These are phyloP conservation scores for Fusarium pseudograminearum DNA, from an alignment of 2,329 filamentous ascomycete species.

Conservation along the genomic window DNA sequence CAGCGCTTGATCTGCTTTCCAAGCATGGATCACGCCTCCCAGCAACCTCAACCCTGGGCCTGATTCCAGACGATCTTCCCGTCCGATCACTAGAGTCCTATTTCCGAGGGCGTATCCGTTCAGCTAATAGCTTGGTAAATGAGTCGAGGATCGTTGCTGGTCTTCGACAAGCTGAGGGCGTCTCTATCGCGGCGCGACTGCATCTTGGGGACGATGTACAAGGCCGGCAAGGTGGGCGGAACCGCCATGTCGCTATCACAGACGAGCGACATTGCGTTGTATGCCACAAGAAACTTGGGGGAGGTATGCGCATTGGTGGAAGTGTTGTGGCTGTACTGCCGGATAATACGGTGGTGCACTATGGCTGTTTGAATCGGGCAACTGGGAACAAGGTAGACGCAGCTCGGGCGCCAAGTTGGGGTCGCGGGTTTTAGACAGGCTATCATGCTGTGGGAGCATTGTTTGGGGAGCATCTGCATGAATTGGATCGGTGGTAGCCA, in stretches of 20 bases:
- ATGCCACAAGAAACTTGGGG: conserved; percentile 92
- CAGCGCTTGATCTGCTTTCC: conserved; percentile 88
- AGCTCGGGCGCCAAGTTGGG: conserved; percentile 52
- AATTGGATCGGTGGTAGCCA: conserved; percentile 41
- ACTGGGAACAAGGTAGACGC: conserved; percentile 53
- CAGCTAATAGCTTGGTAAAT: conserved; percentile 84
- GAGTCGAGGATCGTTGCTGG: conserved; percentile 82
- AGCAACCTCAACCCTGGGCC: conserved; percentile 83
- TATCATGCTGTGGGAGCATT: conserved; percentile 27
- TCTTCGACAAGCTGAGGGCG: conserved; percentile 81
- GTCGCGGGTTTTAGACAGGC: conserved; percentile 52
- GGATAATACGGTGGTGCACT: conserved; percentile 84
- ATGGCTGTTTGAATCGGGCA: conserved; percentile 76
- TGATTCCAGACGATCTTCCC: conserved; percentile 85
- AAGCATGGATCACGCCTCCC: conserved; percentile 93
- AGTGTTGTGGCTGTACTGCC: conserved; percentile 92
- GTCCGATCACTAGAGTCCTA: conserved; percentile 87
- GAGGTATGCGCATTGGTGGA: conserved; percentile 84
- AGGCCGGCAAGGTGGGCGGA: conserved; percentile 65
- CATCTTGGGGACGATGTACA: conserved; percentile 76
- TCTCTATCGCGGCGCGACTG: conserved; percentile 79
- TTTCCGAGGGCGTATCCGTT: conserved; percentile 89
- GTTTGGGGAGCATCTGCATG: conserved; percentile 41
- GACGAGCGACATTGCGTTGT: conserved; percentile 93
- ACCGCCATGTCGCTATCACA: conserved; percentile 79